Base-by-base conservation (phyloP, 805 yeast genomes). In the Yarrowia sp. region DNA sequence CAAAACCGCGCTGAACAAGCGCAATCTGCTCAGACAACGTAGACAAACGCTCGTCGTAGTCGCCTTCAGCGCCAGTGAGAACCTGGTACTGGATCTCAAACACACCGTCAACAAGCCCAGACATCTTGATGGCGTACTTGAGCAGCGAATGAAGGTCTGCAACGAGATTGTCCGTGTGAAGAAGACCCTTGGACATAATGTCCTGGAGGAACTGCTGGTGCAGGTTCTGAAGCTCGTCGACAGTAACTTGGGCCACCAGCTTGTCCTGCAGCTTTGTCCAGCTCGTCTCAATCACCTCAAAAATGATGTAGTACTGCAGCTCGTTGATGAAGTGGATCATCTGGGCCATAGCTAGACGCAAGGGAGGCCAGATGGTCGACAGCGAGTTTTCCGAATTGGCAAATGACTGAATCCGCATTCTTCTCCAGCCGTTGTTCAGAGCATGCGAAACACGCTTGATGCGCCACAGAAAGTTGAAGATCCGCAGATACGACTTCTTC, bases 401-500 rank as follows among this genome's bases (percentile, higher is more conserved):
- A 56, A 41, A 35, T n/a, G 62, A 25, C 29, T 31, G 38, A 14
- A 32, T 39, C 10, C 62, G 46, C 38, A 72, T 71, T 19, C 72
- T 69, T 27, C 70, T 69, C 89, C 87, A 84, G 24, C 78, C 76
- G 5, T 67, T 66, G 59, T 79, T 78, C 63, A 88, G 76, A 62
- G 83, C 74, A 67, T 75, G 79, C 18, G 81, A 80, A 14, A 86
- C 79, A 65, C 89, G 85, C 64, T 85, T 83, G 21, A 93, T 74
- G 66, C 87, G 82, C 90, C 97, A 89, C 39, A 94, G 72, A 68
- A 90, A 89, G 67, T 91, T 90, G 77, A 93, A 94, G 66, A 92
- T 81, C 66, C 88, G 81, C 58, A 90, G 76, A 71, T 93, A 93
- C 51, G 79, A 78, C 18, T 78, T 74, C 24, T 77, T 74, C 19